Evolutionary conservation across 2,329 filamentous ascomycete genomes (phyloP).

Genomic region (Eutypella sp.): DNA sequence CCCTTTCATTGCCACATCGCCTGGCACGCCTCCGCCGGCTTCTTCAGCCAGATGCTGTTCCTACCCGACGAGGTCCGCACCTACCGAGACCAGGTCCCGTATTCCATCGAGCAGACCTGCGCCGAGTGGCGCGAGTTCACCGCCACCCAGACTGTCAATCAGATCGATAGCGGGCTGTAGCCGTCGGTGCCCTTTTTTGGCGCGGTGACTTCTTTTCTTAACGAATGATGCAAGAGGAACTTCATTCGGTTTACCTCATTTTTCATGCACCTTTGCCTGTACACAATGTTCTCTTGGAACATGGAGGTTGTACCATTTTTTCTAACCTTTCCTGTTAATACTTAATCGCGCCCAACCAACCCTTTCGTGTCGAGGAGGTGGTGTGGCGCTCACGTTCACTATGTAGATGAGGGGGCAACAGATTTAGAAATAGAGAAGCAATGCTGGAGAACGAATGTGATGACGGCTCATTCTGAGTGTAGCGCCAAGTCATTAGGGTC

Average conservation of each 20-base stretch:
- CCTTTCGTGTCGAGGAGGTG: background rate
- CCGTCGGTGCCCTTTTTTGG: background rate
- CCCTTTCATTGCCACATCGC: conserved; percentile 47
- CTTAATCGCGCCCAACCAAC: background rate
- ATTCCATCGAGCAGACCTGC: conserved; percentile 31
- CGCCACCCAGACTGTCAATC: conserved; percentile 19
- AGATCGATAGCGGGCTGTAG: conserved; percentile 36
- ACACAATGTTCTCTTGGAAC: background rate
- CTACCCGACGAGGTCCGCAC: conserved; percentile 16
- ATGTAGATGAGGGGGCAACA: background rate
- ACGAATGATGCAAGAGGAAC: too few species aligned
- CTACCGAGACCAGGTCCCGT: conserved; percentile 26
- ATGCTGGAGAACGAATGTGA: too few species aligned
- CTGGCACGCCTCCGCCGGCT: conserved; percentile 41
- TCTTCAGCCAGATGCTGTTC: conserved; percentile 38
- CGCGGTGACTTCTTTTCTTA: too few species aligned
- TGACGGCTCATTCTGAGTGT: too few species aligned
- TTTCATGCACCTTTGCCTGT: too few species aligned
- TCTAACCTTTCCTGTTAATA: background rate
- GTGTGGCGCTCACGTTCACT: background rate
- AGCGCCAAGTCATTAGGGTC: too few species aligned
- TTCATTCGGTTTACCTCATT: too few species aligned
- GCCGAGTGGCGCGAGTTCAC: conserved; percentile 35
- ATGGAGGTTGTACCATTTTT: background rate
- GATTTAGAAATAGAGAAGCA: too few species aligned